A percentile compares a stretch with the other conserved stretches of the same genome.
These are phyloP conservation scores for Adansonia madagascariensis DNA, from an alignment of 441 rosid genomes.

Conservation along the genomic window DNA sequence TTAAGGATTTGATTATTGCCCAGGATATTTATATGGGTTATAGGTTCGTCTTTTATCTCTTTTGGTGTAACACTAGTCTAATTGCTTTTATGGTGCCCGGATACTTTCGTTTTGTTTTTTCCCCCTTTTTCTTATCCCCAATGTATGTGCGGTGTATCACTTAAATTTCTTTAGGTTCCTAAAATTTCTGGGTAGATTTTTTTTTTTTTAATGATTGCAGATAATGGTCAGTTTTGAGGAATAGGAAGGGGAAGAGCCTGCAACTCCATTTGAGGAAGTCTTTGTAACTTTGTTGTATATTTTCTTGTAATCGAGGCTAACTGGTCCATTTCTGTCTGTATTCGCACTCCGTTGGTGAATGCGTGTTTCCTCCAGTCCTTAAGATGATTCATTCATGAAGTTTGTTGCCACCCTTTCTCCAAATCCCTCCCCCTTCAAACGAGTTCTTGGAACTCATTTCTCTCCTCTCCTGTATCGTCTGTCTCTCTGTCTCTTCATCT, in stretches of 20 bases:
- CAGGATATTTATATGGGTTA: constrained; percentile 43
- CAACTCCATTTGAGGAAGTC: constrained; percentile 18
- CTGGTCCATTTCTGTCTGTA: constrained; percentile 24
- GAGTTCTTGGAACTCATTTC: too few relatives aligned
- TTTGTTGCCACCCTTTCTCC: not conserved
- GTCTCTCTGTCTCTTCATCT: too few relatives aligned
- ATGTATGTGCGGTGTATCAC: not conserved
- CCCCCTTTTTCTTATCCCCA: not conserved
- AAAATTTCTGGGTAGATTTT: constrained; percentile 28
- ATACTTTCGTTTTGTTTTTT: constrained; percentile 16
- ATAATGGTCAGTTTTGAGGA: constrained; percentile 39
- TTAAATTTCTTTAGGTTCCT: constrained; percentile 24
- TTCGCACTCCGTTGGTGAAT: constrained; percentile 15
- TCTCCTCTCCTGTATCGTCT: too few relatives aligned
- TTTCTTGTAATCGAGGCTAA: constrained; percentile 39
- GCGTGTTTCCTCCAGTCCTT: constrained; percentile 17
- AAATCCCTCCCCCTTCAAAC: not conserved
- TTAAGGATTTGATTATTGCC: constrained; percentile 29
- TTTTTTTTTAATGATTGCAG: constrained; percentile 15
- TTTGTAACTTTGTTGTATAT: constrained; percentile 40
- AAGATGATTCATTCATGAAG: not conserved
- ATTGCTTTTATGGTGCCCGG: constrained; percentile 33
- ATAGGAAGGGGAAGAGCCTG: constrained; percentile 27
- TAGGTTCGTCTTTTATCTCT: constrained; percentile 27
- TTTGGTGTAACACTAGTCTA: constrained; percentile 37